Evolutionary conservation across 768 basidiomycete species (phyloP).

Genomic region (Gloeopeniophorella convolvens): DNA sequence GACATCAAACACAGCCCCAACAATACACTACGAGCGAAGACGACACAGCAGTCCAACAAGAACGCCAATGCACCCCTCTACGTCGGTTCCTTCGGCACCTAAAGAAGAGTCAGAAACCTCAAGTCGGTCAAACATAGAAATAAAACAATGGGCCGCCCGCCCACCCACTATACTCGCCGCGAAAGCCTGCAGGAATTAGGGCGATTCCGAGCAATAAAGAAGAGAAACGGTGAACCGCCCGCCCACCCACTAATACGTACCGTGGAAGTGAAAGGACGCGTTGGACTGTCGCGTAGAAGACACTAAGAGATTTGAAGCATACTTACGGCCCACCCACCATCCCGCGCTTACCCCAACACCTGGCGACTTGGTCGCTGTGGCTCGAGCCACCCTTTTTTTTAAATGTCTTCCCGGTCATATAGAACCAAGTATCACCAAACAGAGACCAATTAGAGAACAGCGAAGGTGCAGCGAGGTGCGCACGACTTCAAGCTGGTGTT

Average conservation of each 20-base stretch:
- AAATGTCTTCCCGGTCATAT: no score
- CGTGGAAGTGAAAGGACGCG: neutral
- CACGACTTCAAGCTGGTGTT: no score
- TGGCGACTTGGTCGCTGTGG: neutral
- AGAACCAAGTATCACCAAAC: no score
- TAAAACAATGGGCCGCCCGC: neutral
- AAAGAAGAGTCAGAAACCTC: neutral
- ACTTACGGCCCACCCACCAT: constrained; percentile 7
- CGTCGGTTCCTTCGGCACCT: no score
- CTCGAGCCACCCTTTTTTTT: no score
- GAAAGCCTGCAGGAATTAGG: neutral
- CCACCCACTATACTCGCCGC: neutral
- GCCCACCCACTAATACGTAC: constrained; percentile 15
- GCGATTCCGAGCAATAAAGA: neutral
- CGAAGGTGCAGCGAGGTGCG: constrained; percentile 14
- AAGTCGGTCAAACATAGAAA: neutral
- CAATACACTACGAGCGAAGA: no score
- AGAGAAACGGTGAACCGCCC: constrained; percentile 4
- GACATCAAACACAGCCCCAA: no score
- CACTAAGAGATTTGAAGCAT: neutral
- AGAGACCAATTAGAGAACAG: neutral
- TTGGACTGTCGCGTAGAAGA: neutral
- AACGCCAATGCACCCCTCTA: no score
- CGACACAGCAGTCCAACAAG: no score
- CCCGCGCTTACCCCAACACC: constrained; percentile 16